A percentile compares a stretch with the other conserved stretches of the same genome.
These are phyloP conservation scores for Camellia granthamiana DNA, from an alignment of 148 eudicot species.

Conservation along the genomic window DNA sequence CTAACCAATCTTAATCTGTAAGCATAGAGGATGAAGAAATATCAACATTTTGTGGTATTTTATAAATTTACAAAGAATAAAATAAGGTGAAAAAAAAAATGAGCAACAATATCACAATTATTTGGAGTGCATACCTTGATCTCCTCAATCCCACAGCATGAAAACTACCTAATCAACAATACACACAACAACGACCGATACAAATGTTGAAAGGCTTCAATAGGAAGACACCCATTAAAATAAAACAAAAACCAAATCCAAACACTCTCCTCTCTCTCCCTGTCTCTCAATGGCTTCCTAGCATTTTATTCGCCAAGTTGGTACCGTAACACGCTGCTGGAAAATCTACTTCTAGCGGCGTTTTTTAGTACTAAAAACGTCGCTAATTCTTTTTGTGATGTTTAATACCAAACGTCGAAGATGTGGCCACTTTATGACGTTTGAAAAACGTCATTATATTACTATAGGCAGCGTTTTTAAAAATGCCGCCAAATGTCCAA, in stretches of 20 bases:
- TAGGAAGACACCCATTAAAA: not conserved
- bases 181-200: constrained; percentile 1
- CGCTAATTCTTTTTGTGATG: too few species aligned
- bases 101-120: not conserved
- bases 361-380: too few species aligned
- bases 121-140: constrained; percentile 20
- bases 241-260: not conserved
- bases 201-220: constrained; percentile 3
- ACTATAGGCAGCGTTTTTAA: too few species aligned
- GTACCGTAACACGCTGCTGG: not conserved
- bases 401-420: too few species aligned
- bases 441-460: too few species aligned
- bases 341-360: too few species aligned
- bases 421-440: too few species aligned
- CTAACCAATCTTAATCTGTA: not conserved
- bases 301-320: constrained; percentile 4
- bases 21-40: not conserved
- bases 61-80: not conserved
- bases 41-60: not conserved
- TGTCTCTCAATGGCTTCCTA: not conserved
- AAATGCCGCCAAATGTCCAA: too few species aligned
- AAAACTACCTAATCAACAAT: constrained; percentile 10
- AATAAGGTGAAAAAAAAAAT: not conserved
- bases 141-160: constrained; percentile 11
- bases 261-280: not conserved